These are phyloP conservation scores for Myrmaecium sp. DNA, from an alignment of 2,329 filamentous ascomycete genomes.

Conservation along the genomic window DNA sequence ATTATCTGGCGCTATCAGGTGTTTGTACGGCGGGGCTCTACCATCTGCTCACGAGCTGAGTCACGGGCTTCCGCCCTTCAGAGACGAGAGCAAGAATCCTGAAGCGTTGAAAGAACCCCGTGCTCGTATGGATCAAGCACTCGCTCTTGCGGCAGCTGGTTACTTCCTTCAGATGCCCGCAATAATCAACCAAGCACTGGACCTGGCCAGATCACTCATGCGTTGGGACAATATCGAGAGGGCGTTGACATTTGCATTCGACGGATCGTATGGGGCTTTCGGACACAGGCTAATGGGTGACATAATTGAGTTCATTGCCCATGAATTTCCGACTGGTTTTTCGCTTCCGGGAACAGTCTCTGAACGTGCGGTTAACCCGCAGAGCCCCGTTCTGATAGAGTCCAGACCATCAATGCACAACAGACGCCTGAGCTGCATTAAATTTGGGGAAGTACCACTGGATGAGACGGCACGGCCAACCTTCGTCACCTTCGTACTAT, in stretches of 20 bases:
- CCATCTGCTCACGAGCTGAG: slow-evolving; percentile 12
- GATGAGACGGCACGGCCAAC: slow-evolving; percentile 24
- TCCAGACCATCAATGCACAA: slow-evolving; percentile 24
- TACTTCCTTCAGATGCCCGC: slow-evolving; percentile 38
- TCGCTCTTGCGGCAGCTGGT: slow-evolving; percentile 49
- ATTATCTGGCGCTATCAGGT: slow-evolving; percentile 17
- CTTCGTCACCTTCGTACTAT: slow-evolving; percentile 35
- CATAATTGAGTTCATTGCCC: slow-evolving; percentile 41
- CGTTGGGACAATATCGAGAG: slow-evolving; percentile 47
- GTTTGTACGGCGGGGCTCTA: slow-evolving; percentile 19
- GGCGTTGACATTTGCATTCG: slow-evolving; percentile 42
- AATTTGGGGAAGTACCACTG: slow-evolving; percentile 49
- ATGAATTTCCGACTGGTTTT: slow-evolving; percentile 43
- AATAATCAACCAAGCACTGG: slow-evolving; percentile 40
- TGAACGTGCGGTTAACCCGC: slow-evolving; percentile 29
- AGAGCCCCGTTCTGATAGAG: slow-evolving; percentile 25
- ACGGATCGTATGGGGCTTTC: slow-evolving; percentile 36
- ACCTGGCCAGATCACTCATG: slow-evolving; percentile 40
- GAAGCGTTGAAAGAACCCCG: slow-evolving; percentile 13
- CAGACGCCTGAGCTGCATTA: slow-evolving; percentile 44
- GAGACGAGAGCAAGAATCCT: slow-evolving; percentile 9
- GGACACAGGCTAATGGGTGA: slow-evolving; percentile 37
- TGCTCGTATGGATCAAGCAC: slow-evolving; percentile 18
- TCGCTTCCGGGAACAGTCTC: slow-evolving; percentile 35
- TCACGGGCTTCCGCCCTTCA: slow-evolving; percentile 14